phyloP scores from a whole-genome alignment of 2,329 filamentous ascomycete species.

The Fusarium gaditjirri region DNA sequence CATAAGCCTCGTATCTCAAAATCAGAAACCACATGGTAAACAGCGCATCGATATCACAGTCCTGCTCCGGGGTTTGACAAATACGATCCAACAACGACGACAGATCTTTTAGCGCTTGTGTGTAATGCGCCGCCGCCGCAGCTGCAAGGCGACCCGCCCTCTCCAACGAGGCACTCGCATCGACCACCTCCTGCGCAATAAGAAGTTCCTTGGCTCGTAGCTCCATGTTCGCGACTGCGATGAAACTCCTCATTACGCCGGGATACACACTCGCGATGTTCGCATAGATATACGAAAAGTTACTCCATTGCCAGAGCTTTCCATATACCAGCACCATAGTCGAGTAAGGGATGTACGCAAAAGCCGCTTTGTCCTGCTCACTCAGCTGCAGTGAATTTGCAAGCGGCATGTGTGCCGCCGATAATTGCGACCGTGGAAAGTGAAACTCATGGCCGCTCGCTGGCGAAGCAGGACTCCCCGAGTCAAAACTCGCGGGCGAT shows the following conservation, averaged over 20 bases:
- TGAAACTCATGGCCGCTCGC: not conserved
- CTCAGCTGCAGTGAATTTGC: slow-evolving; percentile 31
- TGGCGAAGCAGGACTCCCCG: not conserved
- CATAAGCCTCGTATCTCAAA: slow-evolving; percentile 28
- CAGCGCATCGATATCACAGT: slow-evolving; percentile 27
- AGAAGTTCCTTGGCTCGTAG: slow-evolving; percentile 25
- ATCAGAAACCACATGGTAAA: slow-evolving; percentile 42
- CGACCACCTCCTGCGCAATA: not conserved
- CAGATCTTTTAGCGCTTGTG: slow-evolving; percentile 31
- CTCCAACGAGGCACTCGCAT: not conserved
- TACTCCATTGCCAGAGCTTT: slow-evolving; percentile 38
- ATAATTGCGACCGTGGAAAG: not conserved
- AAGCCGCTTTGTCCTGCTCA: slow-evolving; percentile 22
- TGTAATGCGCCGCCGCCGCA: slow-evolving; percentile 24
- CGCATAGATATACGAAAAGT: slow-evolving; percentile 36
- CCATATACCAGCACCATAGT: slow-evolving; percentile 36
- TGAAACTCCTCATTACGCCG: slow-evolving; percentile 39
- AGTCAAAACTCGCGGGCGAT: not conserved
- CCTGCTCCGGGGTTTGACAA: slow-evolving; percentile 11
- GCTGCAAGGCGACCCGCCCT: slow-evolving; percentile 13
- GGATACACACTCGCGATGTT: slow-evolving; percentile 34
- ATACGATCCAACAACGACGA: slow-evolving; percentile 27
- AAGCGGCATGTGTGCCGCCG: slow-evolving; percentile 20
- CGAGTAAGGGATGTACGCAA: slow-evolving; percentile 27
- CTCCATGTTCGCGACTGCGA: slow-evolving; percentile 37